phyloP scores from a whole-genome alignment of 192 early-diverging fungal species.

The Coemansia nantahalensis region DNA sequence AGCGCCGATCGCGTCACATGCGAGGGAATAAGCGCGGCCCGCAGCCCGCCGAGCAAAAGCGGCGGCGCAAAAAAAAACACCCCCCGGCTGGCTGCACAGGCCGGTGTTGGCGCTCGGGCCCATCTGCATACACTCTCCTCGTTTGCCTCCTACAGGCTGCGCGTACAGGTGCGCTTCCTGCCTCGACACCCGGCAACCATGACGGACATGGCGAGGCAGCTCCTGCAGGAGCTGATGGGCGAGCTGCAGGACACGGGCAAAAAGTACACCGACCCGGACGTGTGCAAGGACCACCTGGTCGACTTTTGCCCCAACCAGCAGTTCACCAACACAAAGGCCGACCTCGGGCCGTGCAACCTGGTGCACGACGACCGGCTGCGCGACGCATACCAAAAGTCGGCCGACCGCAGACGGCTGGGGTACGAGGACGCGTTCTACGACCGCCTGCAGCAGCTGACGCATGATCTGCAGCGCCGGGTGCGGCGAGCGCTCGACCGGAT shows the following conservation, averaged over 20 bases:
- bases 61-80: too few species aligned
- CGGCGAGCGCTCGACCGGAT: slow-evolving; percentile 66
- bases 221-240: slow-evolving; percentile 55
- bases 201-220: slow-evolving; percentile 51
- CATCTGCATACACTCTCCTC: too few species aligned
- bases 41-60: too few species aligned
- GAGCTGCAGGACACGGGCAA: slow-evolving; percentile 40
- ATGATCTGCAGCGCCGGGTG: slow-evolving; percentile 72
- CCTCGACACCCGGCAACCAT: slow-evolving; percentile 7
- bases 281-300: slow-evolving; percentile 80
- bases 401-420: slow-evolving; percentile 65
- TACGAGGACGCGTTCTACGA: slow-evolving; percentile 75
- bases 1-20: neutral
- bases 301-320: slow-evolving; percentile 77
- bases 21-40: too few species aligned
- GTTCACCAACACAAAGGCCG: slow-evolving; percentile 88
- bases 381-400: slow-evolving; percentile 56
- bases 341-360: slow-evolving; percentile 67
- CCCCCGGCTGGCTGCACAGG: too few species aligned
- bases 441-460: slow-evolving; percentile 59
- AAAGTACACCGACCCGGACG: slow-evolving; percentile 43
- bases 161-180: neutral
- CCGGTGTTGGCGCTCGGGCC: too few species aligned
- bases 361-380: slow-evolving; percentile 81
- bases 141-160: too few species aligned